Evolutionary conservation across 805 yeast species (phyloP).

Genomic region (Candida easanensis): DNA sequence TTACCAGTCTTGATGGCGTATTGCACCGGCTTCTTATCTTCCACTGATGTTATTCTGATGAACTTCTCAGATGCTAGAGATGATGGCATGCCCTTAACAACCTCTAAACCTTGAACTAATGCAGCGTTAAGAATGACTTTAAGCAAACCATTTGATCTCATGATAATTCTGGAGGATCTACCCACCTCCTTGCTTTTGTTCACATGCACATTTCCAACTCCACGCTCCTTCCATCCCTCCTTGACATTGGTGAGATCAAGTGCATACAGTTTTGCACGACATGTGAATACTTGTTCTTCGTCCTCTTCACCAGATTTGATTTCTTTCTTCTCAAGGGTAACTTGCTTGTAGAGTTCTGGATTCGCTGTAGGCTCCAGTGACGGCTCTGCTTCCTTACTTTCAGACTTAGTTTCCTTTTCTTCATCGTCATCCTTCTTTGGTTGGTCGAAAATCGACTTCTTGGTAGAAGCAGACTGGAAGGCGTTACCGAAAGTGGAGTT

Average conservation of each 20-base stretch:
- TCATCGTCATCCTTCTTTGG: slow-evolving; percentile 21
- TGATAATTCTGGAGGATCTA: slow-evolving; percentile 70
- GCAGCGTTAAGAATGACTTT: slow-evolving; percentile 80
- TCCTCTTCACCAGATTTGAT: slow-evolving; percentile 88
- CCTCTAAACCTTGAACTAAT: slow-evolving; percentile 56
- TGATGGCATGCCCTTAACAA: slow-evolving; percentile 80
- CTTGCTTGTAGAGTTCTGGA: slow-evolving; percentile 46
- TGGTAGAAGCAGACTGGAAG: slow-evolving; percentile 47
- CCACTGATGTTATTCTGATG: slow-evolving; percentile 67
- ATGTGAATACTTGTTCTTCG: slow-evolving; percentile 64
- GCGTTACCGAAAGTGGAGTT: slow-evolving; percentile 50
- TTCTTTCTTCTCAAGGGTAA: slow-evolving; percentile 58
- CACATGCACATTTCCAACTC: slow-evolving; percentile 83
- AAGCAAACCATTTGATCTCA: slow-evolving; percentile 87
- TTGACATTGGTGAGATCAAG: slow-evolving; percentile 61
- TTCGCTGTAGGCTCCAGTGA: slow-evolving; percentile 18
- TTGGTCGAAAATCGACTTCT: slow-evolving; percentile 57
- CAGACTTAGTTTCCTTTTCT: slow-evolving; percentile 9
- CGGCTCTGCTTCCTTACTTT: slow-evolving; percentile 24
- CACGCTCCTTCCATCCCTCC: slow-evolving; percentile 95
- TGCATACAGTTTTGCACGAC: slow-evolving; percentile 76
- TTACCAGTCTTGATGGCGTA: slow-evolving; percentile 75
- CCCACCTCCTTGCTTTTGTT: slow-evolving; percentile 40
- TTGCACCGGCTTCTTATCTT: slow-evolving; percentile 69
- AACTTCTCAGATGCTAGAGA: slow-evolving; percentile 83